Conservation (phyloP, 2,329 filamentous ascomycete species). For the Talaromyces sp. region DNA sequence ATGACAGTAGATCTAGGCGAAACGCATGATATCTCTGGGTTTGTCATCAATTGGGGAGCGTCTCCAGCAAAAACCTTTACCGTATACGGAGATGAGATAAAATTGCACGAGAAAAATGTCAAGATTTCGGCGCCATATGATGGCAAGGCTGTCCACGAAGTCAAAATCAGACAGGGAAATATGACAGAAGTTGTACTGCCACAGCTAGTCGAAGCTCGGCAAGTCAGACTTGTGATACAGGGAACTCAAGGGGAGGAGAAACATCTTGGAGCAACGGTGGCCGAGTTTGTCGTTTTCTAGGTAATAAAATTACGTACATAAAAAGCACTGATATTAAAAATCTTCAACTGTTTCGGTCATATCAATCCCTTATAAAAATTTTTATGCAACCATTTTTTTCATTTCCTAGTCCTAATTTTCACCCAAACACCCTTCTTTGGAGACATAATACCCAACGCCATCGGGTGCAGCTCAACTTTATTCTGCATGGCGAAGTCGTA, state of each 20-base stretch:
- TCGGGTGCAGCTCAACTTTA: constrained; percentile 5
- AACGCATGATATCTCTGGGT: not conserved
- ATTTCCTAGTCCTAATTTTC: not conserved
- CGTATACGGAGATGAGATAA: constrained; percentile 1
- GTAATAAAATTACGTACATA: not conserved
- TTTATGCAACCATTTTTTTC: not conserved
- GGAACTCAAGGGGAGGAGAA: constrained; percentile 8
- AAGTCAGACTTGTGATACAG: constrained; percentile 6
- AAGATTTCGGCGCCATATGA: constrained; percentile 8
- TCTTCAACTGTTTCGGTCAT: not conserved
- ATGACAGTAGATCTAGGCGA: not conserved
- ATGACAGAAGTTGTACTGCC: not conserved
- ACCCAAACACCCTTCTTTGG: not conserved
- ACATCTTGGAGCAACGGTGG: constrained; percentile 9
- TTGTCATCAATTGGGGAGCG: constrained; percentile 10
- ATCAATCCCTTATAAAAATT: not conserved
- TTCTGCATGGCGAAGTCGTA: constrained; percentile 1
- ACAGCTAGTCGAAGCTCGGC: not conserved
- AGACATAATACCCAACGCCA: constrained; percentile 6
- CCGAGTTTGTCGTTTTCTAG: constrained; percentile 9
- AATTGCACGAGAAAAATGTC: constrained; percentile 4
- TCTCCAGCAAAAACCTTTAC: constrained; percentile 1
- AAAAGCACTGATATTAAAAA: not conserved
- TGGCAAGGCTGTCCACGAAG: not conserved
- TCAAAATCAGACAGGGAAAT: constrained; percentile 7